Base-by-base conservation (phyloP, 1,284 basidiomycete species). In the Irpex rosettiformis region DNA sequence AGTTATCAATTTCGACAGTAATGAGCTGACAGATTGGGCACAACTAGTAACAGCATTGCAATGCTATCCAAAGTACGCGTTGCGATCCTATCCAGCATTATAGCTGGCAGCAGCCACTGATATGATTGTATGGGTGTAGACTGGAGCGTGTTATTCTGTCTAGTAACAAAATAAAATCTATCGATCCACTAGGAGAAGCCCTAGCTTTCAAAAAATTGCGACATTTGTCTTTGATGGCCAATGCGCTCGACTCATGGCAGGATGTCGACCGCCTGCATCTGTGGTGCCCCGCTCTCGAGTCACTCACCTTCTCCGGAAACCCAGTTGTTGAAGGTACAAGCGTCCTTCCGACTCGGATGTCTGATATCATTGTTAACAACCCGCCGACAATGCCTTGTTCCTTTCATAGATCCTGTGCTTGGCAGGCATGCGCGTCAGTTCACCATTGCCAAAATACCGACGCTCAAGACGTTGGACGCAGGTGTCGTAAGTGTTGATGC, bases 1-100 rank as follows among this genome's bases (percentile, higher is more conserved):
- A 54, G 75, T 76, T 25, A 72, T 97, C 59, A 94, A 94, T 69
- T 75, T 97, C 29, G 91, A 93, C 65, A 81, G 78, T 48, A 96
- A 96, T 74, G 60, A 72, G 8, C 77, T 93, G 29, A 66, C 67
- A 2, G 75, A 83, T 61, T 95, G 92, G 91, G 62, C 66, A 27
- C 74, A 81, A 52, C 71, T 85, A 1, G 79, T 77, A 57, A 57
- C 70, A 22, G 77, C 82, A 4, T 67, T 93, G 25, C 64, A 64
- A 18, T 62, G 69, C 18, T 81, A 89, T 56, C 69, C 79, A 16
- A 72, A 65, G 89, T 90, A 73, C 63, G 80, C 75, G 21, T 21
- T 8, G 58, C 45, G 51, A 59, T 58, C 22, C 60, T 57, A 54
- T 42, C 7, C 22, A n/a, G 10, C 8, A 5, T 42, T 55, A 47